Conservation (phyloP, 2,329 filamentous ascomycete genomes). For the Hymenoscyphus fructigenus region DNA sequence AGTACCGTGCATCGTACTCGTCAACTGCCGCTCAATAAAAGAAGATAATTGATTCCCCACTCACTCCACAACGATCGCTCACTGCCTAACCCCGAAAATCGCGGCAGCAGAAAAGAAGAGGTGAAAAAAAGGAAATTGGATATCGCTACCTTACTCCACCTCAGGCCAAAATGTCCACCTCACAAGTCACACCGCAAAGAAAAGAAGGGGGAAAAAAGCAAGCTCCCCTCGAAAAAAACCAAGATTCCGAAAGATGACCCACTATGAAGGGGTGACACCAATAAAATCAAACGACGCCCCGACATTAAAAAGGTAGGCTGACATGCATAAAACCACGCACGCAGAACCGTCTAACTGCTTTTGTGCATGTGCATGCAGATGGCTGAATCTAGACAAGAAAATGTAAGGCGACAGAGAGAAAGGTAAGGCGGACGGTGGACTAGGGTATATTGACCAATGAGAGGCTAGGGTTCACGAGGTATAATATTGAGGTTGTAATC, state of each 20-base stretch:
- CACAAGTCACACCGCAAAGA: conserved; percentile 2
- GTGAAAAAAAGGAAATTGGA: neutral
- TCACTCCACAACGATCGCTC: neutral
- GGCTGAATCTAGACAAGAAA: neutral
- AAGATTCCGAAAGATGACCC: neutral
- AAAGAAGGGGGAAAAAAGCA: neutral
- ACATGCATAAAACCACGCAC: neutral
- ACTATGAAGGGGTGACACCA: neutral
- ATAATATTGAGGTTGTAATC: neutral
- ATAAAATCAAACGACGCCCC: neutral
- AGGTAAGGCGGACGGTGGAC: conserved; percentile 10
- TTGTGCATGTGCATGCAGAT: neutral
- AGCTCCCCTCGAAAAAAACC: neutral
- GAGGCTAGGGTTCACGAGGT: neutral
- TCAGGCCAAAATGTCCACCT: conserved; percentile 2
- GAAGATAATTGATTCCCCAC: neutral
- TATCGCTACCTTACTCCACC: neutral
- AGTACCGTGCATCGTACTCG: neutral
- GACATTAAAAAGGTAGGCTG: neutral
- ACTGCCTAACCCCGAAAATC: neutral
- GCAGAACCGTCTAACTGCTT: neutral
- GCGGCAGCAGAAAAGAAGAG: neutral
- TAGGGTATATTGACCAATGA: neutral
- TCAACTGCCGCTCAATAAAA: neutral
- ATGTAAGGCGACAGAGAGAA: conserved; percentile 2